Base-by-base conservation (phyloP, 2,329 filamentous ascomycete genomes). In the Claviceps citrina region DNA sequence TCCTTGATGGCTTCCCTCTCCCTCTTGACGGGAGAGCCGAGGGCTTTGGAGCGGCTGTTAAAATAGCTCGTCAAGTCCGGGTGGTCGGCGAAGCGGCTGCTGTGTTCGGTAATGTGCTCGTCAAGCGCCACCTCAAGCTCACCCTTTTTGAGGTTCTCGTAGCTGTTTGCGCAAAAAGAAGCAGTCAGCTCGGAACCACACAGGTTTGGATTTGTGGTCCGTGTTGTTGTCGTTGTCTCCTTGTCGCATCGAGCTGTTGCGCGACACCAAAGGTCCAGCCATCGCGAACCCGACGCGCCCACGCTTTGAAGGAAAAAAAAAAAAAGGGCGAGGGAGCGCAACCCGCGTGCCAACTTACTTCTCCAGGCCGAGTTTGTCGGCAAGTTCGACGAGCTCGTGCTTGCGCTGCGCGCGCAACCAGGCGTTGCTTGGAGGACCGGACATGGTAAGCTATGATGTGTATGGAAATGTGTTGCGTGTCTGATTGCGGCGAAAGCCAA, bases 341-440 rank as follows among this genome's bases (percentile, higher is more conserved):
- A 35, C n/a, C n/a, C n/a, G n/a, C n/a, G n/a, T n/a, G 47, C 37
- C 35, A 31, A 72, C 78, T 54, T 75, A 93, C 85, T 82, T 73
- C 55, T 74, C 70, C 40, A 89, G 66, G 43, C 80, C 80, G 46
- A 82, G 71, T 35, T 69, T 64, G 48, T 83, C 73, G 44, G 84
- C 84, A 46, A 93, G 68, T 46, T 83, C 79, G 51, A 76, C 60
- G 42, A 94, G 73, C 48, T 89, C 84, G 51, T 69, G 70, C 70
- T 93, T 93, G 66, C 82, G 80, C 71, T 91, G 82, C 59, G 73
- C 71, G 60, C 78, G 73, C 57, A 94, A 70, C 76, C 82, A 93
- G 51, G 76, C 74, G 55, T 80, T 76, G 51, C 57, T 71, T 47
- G 47, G 41, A 5, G 32, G 24, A 26, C 51, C 48, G 46, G 50